Percentiles rank a stretch among this genome's conserved stretches.
Conservation (phyloP, 345 rosid species). For the Dipteronia dyeriana region DNA sequence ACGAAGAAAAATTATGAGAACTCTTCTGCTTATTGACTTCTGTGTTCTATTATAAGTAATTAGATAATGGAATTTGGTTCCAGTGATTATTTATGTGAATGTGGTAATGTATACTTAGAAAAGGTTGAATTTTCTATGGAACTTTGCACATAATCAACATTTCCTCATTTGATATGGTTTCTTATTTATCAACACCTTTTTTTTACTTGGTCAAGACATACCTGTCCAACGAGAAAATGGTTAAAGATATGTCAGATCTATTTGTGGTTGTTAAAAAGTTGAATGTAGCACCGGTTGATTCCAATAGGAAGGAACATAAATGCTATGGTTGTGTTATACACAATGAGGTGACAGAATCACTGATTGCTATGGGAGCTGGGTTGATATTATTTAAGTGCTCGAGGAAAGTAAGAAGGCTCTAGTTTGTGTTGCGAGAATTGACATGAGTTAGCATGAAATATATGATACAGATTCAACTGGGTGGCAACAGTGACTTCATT, state of each 20-base stretch:
- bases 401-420: too few species aligned
- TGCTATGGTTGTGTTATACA: too few species aligned
- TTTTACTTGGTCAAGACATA: background rate
- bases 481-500: too few species aligned
- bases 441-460: too few species aligned
- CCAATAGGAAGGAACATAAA: background rate
- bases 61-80: background rate
- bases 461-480: too few species aligned
- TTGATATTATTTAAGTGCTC: too few species aligned
- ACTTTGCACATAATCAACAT: background rate
- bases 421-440: too few species aligned
- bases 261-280: background rate
- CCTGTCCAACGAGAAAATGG: background rate
- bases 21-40: too few species aligned
- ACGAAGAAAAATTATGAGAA: too few species aligned
- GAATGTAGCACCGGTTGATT: background rate
- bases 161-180: background rate
- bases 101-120: background rate
- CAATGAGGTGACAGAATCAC: too few species aligned
- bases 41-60: background rate
- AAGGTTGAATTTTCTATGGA: background rate
- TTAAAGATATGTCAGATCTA: too few species aligned
- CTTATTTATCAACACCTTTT: background rate
- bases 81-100: background rate
- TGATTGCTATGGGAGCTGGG: too few species aligned